phyloP scores from a whole-genome alignment of 768 basidiomycete species.

The Phanerochaete sordida region DNA sequence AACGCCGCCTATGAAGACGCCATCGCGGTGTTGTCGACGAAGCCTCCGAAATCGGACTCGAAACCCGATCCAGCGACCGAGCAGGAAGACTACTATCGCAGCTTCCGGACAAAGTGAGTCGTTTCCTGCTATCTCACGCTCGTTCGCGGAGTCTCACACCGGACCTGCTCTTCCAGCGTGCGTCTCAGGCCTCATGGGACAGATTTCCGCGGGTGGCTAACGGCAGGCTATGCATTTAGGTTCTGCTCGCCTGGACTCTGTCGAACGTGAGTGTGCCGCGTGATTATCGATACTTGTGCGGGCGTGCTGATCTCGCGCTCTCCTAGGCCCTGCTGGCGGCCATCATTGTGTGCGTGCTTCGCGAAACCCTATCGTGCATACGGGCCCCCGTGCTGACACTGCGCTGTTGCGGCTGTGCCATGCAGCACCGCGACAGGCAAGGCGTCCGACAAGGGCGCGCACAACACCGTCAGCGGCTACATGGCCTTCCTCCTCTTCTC shows the following conservation, averaged over 20 bases:
- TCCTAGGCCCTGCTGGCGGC: slow-evolving; percentile 67
- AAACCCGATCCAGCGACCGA: slow-evolving; percentile 58
- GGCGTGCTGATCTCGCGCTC: slow-evolving; percentile 13
- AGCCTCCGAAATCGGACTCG: slow-evolving; percentile 68
- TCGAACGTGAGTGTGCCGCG: slow-evolving; percentile 59
- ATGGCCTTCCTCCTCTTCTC: slow-evolving; percentile 88
- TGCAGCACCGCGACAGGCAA: slow-evolving; percentile 45
- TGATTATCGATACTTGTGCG: not conserved
- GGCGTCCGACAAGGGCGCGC: slow-evolving; percentile 43
- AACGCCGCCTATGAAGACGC: slow-evolving; percentile 91
- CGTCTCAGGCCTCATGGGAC: not conserved
- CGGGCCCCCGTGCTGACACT: not conserved
- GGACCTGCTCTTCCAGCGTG: not conserved
- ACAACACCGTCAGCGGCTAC: slow-evolving; percentile 70
- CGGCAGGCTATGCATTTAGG: slow-evolving; percentile 33
- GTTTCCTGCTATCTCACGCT: not conserved
- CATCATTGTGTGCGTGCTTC: slow-evolving; percentile 56
- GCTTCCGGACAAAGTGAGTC: slow-evolving; percentile 81
- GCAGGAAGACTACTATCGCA: slow-evolving; percentile 86
- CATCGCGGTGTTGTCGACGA: slow-evolving; percentile 71
- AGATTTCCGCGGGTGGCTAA: slow-evolving; percentile 9
- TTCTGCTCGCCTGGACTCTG: slow-evolving; percentile 85
- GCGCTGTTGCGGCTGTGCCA: not conserved
- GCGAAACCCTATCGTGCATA: not conserved
- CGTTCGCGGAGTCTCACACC: not conserved